Evolutionary conservation across 2,329 filamentous ascomycete genomes (phyloP).

Genomic region (Neophaeococcomyces mojaviensis): DNA sequence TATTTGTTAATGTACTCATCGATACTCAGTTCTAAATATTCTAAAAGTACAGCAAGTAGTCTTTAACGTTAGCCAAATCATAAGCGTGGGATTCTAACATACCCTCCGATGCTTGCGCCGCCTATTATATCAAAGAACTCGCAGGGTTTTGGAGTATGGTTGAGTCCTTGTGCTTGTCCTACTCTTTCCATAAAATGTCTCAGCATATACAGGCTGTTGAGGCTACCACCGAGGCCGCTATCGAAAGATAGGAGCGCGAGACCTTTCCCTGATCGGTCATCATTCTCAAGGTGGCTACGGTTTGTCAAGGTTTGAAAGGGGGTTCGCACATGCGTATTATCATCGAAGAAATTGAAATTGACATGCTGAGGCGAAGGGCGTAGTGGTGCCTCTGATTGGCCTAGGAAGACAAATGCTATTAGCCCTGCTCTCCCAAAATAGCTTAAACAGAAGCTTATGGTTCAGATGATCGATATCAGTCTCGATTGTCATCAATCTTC

Average conservation of each 20-base stretch:
- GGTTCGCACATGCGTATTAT: neutral
- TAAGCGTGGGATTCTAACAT: neutral
- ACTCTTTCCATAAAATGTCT: neutral
- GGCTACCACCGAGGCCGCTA: neutral
- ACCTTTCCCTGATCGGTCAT: neutral
- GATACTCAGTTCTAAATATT: neutral
- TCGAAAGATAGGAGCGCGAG: neutral
- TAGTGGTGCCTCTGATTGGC: too few relatives aligned
- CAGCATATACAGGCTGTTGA: constrained; percentile 1
- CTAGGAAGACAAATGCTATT: too few relatives aligned
- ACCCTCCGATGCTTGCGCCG: neutral
- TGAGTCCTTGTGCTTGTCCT: neutral
- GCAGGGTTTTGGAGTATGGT: neutral
- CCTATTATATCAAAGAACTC: constrained; percentile 1
- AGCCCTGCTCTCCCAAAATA: too few relatives aligned
- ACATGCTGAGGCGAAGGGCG: too few relatives aligned
- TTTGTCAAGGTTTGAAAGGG: neutral
- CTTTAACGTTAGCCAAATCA: neutral
- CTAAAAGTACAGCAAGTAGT: neutral
- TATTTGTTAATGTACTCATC: neutral
- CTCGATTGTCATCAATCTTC: too few relatives aligned
- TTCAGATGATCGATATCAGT: too few relatives aligned
- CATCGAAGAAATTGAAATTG: neutral
- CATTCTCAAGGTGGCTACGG: neutral
- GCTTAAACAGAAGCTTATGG: too few relatives aligned